Evolutionary conservation across 2,329 filamentous ascomycete species (phyloP), one percentile per base, ranked within the genome.

Genomic region (Paraphaeosphaeria minitans): DNA sequence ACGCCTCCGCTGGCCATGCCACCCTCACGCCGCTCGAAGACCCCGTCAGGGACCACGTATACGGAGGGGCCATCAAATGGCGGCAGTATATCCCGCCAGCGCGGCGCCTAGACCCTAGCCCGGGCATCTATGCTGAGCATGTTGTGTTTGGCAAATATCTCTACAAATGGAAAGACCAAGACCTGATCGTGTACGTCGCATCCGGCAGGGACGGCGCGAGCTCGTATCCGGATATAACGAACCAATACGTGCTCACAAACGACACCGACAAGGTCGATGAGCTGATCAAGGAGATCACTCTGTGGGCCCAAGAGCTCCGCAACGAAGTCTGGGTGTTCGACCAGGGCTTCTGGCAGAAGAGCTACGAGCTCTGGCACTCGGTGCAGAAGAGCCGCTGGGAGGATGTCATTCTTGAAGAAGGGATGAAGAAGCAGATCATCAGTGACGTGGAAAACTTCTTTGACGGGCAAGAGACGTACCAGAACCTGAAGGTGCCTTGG

Each of bases 261-360:
- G 67, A 72, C 22, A 46, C 63, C 37, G 63, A 72, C 57, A 72
- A 72, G 60, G 64, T 71, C 42, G 82, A 89, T 58, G 78, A 79
- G 3, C 77, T 90, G 42, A 74, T 90, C 31, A 76, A 83, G 8
- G 82, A 83, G 3, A 85, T 82, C 0, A 83, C 84, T 0, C 70
- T 75, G 21, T 90, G 85, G 84, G 77, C 75, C 22, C 77, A 75
- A 56, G 81, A 86, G 62, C 75, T 90, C 21, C 87, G 88, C 66
- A 77, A 85, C 27, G 86, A 89, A 74, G 82, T 90, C 31, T 87
- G 86, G 80, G 85, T 91, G 0, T 91, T 85, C 66, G 87, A 91
- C 62, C 70, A 81, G 14, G 86, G 87, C 4, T 79, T 59, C 41
- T 91, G 89, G 88, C 77, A 82, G 68, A 90, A 89, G 77, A 85